Base-by-base conservation (phyloP, 2,329 filamentous ascomycete species). In the Madurella fahalii region DNA sequence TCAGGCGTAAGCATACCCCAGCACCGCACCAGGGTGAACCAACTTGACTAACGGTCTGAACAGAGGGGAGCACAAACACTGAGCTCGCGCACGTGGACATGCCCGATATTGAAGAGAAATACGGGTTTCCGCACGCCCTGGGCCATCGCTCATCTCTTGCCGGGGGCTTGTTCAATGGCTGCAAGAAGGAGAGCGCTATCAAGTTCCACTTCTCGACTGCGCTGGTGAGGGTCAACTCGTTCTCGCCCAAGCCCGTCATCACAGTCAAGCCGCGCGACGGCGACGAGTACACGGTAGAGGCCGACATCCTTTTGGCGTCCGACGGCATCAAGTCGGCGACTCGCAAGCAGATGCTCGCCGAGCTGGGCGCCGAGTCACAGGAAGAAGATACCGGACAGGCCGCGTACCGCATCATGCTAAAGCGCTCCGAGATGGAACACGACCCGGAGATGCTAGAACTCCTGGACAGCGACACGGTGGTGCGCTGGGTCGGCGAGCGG, bases 341-440 rank as follows among this genome's bases (percentile, higher is more conserved):
- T 17, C 75, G 80, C 32, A 71, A 74, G 8, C 71, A 77, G 39
- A 76, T 89, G 67, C 77, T 89, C 1, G 69, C 74, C 37, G 71
- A 74, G 41, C 71, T 82, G 1, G 75, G 77, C 42, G 72, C 78
- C 58, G 68, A 71, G 5, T 78, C 78, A 18, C 74, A 81, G 51
- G 81, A 86, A 62, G 74, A 83, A 56, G 85, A 89, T 57, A 90
- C 87, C 0, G 83, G 86, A 4, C 86, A 91, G 71, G 88, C 89
- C 0, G 86, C 87, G 2, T 92, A 92, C 73, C 82, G 88, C 12
- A 89, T 92, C 69, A 87, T 92, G 81, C 77, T 92, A 16, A 81
- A 79, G 1, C 81, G 87, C 12, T 77, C 82, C 31, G 77, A 86
- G 55, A 87, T 92, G 81, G 58, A 77, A 53, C 62, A 79, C 18